Conservation (phyloP, 108 stramenopile genomes). For the Nitzschia sp. region DNA sequence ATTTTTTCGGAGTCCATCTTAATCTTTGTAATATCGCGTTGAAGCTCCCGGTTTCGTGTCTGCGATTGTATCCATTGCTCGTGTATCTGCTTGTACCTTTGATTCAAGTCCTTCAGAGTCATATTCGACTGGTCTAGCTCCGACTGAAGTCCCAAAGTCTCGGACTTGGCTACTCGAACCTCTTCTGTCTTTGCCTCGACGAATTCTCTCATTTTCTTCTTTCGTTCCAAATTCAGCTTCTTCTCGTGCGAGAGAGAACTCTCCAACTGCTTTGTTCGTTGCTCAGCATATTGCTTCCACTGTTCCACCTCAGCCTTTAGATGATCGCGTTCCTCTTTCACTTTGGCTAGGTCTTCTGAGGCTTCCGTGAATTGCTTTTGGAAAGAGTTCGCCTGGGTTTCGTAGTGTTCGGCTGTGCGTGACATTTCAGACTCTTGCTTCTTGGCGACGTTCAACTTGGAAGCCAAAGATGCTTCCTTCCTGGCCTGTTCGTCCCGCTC, state of each 20-base stretch:
- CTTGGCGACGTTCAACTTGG: constrained; percentile 69
- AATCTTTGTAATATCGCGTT: constrained; percentile 73
- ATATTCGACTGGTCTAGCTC: constrained; percentile 69
- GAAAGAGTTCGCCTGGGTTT: constrained; percentile 48
- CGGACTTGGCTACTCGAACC: constrained; percentile 67
- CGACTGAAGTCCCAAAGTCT: constrained; percentile 53
- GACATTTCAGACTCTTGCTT: constrained; percentile 74
- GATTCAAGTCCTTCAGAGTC: constrained; percentile 58
- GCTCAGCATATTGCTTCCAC: constrained; percentile 56
- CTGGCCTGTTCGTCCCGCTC: constrained; percentile 67
- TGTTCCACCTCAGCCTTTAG: constrained; percentile 41
- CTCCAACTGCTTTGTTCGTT: constrained; percentile 66
- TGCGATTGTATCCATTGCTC: constrained; percentile 62
- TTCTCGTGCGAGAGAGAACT: constrained; percentile 62
- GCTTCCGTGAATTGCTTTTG: constrained; percentile 47
- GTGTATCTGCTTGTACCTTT: constrained; percentile 76
- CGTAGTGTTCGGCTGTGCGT: constrained; percentile 56
- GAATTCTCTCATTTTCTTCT: constrained; percentile 82
- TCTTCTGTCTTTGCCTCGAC: constrained; percentile 85
- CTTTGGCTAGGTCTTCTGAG: constrained; percentile 36
- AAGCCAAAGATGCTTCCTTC: constrained; percentile 62
- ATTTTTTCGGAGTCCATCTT: constrained; percentile 76
- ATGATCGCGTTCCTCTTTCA: constrained; percentile 25
- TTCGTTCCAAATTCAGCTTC: constrained; percentile 76
- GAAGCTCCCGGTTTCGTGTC: constrained; percentile 72